Evolutionary conservation across 129 eudicot species (phyloP).

Genomic region (Glebionis coronaria): DNA sequence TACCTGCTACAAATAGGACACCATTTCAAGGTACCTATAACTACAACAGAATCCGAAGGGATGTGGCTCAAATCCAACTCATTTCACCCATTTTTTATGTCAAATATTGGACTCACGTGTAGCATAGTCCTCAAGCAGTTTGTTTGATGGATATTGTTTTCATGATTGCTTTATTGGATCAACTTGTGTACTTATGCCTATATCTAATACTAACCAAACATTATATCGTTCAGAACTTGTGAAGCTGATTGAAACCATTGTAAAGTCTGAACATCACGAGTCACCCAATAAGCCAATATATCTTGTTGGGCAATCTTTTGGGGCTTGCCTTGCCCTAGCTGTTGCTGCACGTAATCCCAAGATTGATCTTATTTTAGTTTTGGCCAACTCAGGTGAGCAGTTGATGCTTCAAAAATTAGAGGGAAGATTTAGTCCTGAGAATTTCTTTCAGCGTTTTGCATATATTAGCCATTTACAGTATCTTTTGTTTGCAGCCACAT

Average conservation of each 20-base stretch:
- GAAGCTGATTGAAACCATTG: conserved; percentile 62
- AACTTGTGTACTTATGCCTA: background rate
- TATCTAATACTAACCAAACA: background rate
- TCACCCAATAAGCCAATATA: conserved; percentile 67
- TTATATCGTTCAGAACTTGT: conserved; percentile 52
- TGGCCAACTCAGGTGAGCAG: conserved; percentile 76
- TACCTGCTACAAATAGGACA: conserved; percentile 66
- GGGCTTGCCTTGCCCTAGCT: conserved; percentile 78
- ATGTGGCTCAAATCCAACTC: background rate
- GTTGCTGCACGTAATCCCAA: conserved; percentile 75
- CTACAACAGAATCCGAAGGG: too few relatives aligned
- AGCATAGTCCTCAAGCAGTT: too few relatives aligned
- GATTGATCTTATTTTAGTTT: conserved; percentile 57
- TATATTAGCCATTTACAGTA: conserved; percentile 10
- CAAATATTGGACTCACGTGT: too few relatives aligned
- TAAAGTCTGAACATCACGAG: conserved; percentile 41
- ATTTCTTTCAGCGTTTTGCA: background rate
- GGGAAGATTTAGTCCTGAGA: background rate
- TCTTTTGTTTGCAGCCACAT: conserved; percentile 62
- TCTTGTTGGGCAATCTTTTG: conserved; percentile 78
- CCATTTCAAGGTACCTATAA: conserved; percentile 52
- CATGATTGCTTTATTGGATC: background rate
- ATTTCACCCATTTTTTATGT: background rate
- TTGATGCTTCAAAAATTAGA: background rate
- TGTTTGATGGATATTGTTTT: background rate